Evolutionary conservation across 1,284 basidiomycete genomes (phyloP), one percentile per base, ranked within the genome.

Genomic region (Puccinia novopanici): DNA sequence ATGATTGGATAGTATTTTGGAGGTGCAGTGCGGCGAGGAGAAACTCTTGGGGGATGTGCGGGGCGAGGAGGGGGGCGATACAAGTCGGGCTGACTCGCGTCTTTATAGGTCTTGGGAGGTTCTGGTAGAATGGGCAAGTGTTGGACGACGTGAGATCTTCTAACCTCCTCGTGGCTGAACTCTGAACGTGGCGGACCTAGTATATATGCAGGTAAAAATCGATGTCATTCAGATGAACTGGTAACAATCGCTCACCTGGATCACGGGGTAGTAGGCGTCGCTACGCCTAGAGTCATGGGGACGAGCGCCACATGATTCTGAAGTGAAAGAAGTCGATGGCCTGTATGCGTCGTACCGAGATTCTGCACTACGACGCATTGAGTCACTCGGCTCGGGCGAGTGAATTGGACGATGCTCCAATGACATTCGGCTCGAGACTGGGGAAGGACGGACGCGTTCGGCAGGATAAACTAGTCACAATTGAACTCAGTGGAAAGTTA

Each of bases 281-380:
- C 42, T n/a, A 45, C 74, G 74, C 59, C 74, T 52, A 2, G 74
- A 30, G 27, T 30, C 27, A 27, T 65, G 40, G 50, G 22, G 34
- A 50, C 74, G 74, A 12, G 34, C 24, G 0, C 34, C 74, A 65
- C 52, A 30, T 22, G 74, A 22, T 24, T 63, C 59, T 34, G 50
- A 27, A 63, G 22, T 19, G 54, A 72, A 24, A 3, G 52, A 72
- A 55, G 70, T 2, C 34, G 74, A 75, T 22, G 74, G 74, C 27
- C 74, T 61, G 27, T 75, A 75, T 34, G 74, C 50, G 40, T 75
- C 74, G 54, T 75, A 63, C 61, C 74, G 74, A 63, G 74, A n/a
- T 1, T 27, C 10, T 40, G 27, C 2, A 48, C 65, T 52, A 15
- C 74, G 57, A 24, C 74, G 74, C 27, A 22, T 4, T 27, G 27